A percentile compares a stretch with the other conserved stretches of the same genome.
phyloP scores from a whole-genome alignment of 441 rosid genomes.

The Corymbia calophylla region DNA sequence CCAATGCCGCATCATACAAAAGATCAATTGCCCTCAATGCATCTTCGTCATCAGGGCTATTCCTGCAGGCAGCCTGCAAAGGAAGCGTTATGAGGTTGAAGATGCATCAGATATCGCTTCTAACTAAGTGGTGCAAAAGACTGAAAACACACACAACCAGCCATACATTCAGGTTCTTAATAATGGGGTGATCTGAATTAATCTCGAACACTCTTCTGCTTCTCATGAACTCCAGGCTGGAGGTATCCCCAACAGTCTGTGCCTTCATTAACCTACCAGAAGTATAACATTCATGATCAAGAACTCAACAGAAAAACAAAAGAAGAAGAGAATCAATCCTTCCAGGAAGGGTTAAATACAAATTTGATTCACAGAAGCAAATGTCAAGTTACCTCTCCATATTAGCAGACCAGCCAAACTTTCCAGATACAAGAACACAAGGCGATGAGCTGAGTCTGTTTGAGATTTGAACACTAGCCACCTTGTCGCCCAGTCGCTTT shows the following conservation, averaged over 20 bases:
- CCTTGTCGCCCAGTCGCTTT: constrained; percentile 77
- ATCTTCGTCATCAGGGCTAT: constrained; percentile 64
- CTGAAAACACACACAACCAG: neutral
- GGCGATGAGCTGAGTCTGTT: constrained; percentile 90
- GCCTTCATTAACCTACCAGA: constrained; percentile 78
- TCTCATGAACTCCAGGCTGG: constrained; percentile 85
- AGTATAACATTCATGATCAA: neutral
- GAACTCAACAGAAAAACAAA: neutral
- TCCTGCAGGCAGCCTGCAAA: constrained; percentile 64
- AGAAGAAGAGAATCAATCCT: neutral
- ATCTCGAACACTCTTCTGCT: constrained; percentile 93
- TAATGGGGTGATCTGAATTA: constrained; percentile 81
- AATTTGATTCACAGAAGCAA: neutral
- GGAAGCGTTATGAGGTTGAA: neutral
- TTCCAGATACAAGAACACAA: constrained; percentile 87
- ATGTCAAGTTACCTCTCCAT: constrained; percentile 72
- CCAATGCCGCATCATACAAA: constrained; percentile 77
- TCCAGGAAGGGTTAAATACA: neutral
- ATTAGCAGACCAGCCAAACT: constrained; percentile 98
- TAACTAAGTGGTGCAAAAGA: neutral
- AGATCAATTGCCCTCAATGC: constrained; percentile 83
- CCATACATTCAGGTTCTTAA: constrained; percentile 55
- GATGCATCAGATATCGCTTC: neutral
- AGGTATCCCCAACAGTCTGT: constrained; percentile 70
- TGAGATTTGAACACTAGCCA: constrained; percentile 86